These are phyloP conservation scores for Paraglomus occultum DNA, from an alignment of 192 early-diverging fungal species.

Conservation along the genomic window DNA sequence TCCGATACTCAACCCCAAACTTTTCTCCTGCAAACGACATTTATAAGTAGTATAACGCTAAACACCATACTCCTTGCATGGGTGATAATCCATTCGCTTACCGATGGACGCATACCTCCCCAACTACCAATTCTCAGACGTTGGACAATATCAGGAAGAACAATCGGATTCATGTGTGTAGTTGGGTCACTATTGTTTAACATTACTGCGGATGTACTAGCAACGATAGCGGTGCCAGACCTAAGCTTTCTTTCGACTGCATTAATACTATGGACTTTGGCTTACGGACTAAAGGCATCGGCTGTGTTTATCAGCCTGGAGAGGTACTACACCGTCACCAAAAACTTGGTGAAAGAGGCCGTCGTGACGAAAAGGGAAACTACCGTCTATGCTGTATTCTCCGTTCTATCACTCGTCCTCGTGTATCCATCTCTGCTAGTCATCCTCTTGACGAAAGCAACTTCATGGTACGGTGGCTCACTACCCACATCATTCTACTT, in stretches of 20 bases:
- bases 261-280: conserved; percentile 2
- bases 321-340: conserved; percentile 5
- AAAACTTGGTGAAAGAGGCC: not conserved
- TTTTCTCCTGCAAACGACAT: too few relatives aligned
- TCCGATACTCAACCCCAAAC: too few relatives aligned
- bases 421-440: not conserved
- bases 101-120: too few relatives aligned
- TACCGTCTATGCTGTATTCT: not conserved
- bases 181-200: not conserved
- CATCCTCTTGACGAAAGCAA: not conserved
- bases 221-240: not conserved
- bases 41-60: too few relatives aligned
- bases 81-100: too few relatives aligned
- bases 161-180: not conserved
- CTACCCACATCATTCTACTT: not conserved
- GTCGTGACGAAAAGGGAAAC: not conserved
- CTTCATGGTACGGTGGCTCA: not conserved
- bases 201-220: not conserved
- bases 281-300: not conserved
- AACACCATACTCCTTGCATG: too few relatives aligned
- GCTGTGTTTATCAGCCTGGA: not conserved
- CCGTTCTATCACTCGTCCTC: not conserved
- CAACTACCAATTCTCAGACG: too few relatives aligned
- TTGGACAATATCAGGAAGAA: too few relatives aligned
- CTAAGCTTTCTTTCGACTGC: not conserved